Conservation (phyloP, 495 filamentous ascomycete species). For the Neurospora tetraspora region DNA sequence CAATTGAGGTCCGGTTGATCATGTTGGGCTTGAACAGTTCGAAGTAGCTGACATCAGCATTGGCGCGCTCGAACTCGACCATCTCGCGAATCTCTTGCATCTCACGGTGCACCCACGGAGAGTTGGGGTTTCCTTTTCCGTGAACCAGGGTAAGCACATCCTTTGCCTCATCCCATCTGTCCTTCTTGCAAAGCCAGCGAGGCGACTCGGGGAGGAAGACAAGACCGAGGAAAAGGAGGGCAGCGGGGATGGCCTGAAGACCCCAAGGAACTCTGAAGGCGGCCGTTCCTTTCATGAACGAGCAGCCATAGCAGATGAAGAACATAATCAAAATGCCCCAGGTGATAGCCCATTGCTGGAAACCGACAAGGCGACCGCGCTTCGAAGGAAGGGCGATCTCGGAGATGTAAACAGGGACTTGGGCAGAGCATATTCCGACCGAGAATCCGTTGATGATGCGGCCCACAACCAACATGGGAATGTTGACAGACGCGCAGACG, state of each 20-base stretch:
- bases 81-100: constrained; percentile 59
- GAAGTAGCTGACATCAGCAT: constrained; percentile 52
- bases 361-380: constrained; percentile 60
- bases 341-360: constrained; percentile 72
- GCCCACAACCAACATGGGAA: constrained; percentile 62
- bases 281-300: constrained; percentile 48
- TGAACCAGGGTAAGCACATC: constrained; percentile 57
- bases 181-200: constrained; percentile 65
- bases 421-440: constrained; percentile 70
- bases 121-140: constrained; percentile 51
- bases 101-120: constrained; percentile 54
- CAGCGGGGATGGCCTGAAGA: constrained; percentile 61
- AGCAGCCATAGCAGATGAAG: constrained; percentile 63
- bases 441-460: constrained; percentile 68
- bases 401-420: constrained; percentile 71
- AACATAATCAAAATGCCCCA: constrained; percentile 79
- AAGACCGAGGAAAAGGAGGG: constrained; percentile 53
- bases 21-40: constrained; percentile 62
- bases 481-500: constrained; percentile 60
- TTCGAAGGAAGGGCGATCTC: constrained; percentile 60
- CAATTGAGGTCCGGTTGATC: constrained; percentile 66
- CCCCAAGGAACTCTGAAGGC: constrained; percentile 70
- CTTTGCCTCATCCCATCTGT: constrained; percentile 62
- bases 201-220: constrained; percentile 65
- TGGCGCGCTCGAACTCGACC: constrained; percentile 57